Evolutionary conservation across 257 asterid species (phyloP), one percentile per base, ranked within the genome.

Genomic region (Solanum gandarillasii): DNA sequence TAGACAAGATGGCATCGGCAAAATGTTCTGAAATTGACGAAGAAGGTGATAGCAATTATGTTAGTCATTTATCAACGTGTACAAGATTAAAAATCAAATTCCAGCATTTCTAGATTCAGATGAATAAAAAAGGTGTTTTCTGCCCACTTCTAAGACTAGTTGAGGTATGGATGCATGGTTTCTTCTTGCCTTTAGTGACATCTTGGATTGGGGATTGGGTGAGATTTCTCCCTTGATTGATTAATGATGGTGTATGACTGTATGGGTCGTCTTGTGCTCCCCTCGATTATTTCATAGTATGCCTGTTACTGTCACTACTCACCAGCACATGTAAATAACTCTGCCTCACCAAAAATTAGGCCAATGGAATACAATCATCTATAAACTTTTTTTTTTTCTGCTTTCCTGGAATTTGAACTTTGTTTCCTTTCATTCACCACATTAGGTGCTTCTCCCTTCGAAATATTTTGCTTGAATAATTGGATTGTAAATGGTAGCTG

Each of bases 1-100:
- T 3, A 90, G 95, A 31, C 93, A 93, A 86, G 96, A 93, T 20
- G 99, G 99, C 90, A 91, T 89, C 5, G 99, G 98, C 62, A 95
- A 94, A 91, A 95, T 95, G 99, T 97, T 95, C 91, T 97, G 70
- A 90, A 87, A 74, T 81, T 9, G 5, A 38, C 39, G 31, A 36
- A 81, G 25, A 12, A 32, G 23, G 9, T 43, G 58, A 21, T 60
- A 60, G 12, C 27, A 1, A 60, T 60, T 60, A 60, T 60, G 12
- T 60, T 55, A 41, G 65, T 55, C 65, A 55, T 55, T 55, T 18
- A 58, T 58, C 12, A 58, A 58, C 25, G 25, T 14, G 35, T 32
- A 29, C 41, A 46, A 7, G 20, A 27, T 27, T 31, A 46, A 31
- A 31, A 81, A 1, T 75, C 58, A 2, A 23, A 75, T 12, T 36